These are phyloP conservation scores for Dictyostelium purpureum DNA, from an alignment of 78 protist genomes.

Conservation along the genomic window DNA sequence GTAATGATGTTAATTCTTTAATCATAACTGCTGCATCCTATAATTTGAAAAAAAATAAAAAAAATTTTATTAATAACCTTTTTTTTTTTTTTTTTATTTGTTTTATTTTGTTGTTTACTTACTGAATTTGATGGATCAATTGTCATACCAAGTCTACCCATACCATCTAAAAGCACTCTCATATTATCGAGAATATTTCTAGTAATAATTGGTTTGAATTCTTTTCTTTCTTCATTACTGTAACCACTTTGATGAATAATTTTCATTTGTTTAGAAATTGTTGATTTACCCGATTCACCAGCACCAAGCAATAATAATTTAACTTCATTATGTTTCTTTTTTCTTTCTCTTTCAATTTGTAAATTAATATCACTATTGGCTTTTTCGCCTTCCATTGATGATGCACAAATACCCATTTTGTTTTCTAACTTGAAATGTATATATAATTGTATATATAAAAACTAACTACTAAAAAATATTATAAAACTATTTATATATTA, in stretches of 20 bases:
- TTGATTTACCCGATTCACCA: conserved; percentile 90
- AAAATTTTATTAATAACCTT: not conserved
- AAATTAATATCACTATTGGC: conserved; percentile 56
- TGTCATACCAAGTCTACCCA: conserved; percentile 68
- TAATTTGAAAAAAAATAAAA: not conserved
- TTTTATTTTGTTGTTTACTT: not conserved
- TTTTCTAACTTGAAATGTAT: not conserved
- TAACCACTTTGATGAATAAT: conserved; percentile 86
- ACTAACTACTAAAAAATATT: too few species aligned
- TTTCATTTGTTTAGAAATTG: conserved; percentile 91
- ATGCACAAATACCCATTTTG: conserved; percentile 73
- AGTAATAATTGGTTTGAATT: conserved; percentile 51
- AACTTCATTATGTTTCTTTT: conserved; percentile 75
- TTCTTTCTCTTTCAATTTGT: conserved; percentile 74
- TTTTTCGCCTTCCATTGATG: conserved; percentile 39
- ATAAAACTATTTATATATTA: not conserved
- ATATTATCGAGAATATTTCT: conserved; percentile 76
- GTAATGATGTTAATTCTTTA: conserved; percentile 64
- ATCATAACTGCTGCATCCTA: conserved; percentile 71
- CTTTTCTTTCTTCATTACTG: conserved; percentile 75
- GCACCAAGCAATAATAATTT: conserved; percentile 79
- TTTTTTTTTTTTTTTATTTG: not conserved
- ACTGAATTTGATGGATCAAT: conserved; percentile 61
- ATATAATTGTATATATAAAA: too few species aligned
- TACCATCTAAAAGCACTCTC: conserved; percentile 66